Conservation (phyloP, 306 rosid genomes). For the Neltuma alba region DNA sequence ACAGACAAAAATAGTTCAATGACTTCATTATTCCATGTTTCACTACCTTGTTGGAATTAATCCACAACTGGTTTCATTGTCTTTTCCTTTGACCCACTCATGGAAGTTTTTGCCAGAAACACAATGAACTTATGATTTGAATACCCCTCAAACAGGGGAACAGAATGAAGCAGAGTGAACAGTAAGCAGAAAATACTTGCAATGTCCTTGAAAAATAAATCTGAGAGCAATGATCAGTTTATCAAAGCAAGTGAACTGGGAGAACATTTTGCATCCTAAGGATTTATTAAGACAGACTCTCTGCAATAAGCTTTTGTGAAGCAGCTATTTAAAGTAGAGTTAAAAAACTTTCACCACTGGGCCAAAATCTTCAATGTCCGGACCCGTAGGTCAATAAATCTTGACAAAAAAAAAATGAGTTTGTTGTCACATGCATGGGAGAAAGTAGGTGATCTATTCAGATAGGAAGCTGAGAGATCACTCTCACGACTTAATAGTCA, state of each 20-base stretch:
- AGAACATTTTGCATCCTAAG: background rate
- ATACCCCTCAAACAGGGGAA: background rate
- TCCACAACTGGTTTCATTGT: background rate
- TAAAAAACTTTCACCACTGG: background rate
- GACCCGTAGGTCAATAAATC: background rate
- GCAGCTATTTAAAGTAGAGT: background rate
- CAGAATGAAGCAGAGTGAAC: background rate
- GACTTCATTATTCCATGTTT: background rate
- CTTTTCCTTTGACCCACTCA: background rate
- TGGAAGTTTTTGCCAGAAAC: background rate
- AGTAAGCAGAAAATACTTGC: too few relatives aligned
- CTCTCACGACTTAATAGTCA: conserved; percentile 43
- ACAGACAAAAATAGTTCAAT: background rate
- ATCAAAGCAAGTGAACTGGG: background rate
- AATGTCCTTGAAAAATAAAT: background rate
- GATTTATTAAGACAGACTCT: background rate
- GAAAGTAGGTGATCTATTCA: conserved; percentile 38
- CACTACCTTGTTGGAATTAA: background rate
- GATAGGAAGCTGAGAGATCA: conserved; percentile 44
- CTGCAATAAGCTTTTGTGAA: background rate
- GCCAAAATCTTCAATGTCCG: too few relatives aligned
- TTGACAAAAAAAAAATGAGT: background rate
- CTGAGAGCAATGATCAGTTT: background rate
- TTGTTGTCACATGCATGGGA: conserved; percentile 32
- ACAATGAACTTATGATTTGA: background rate